Conservation (phyloP, 306 rosid genomes). For the Cicer cuneatum region DNA sequence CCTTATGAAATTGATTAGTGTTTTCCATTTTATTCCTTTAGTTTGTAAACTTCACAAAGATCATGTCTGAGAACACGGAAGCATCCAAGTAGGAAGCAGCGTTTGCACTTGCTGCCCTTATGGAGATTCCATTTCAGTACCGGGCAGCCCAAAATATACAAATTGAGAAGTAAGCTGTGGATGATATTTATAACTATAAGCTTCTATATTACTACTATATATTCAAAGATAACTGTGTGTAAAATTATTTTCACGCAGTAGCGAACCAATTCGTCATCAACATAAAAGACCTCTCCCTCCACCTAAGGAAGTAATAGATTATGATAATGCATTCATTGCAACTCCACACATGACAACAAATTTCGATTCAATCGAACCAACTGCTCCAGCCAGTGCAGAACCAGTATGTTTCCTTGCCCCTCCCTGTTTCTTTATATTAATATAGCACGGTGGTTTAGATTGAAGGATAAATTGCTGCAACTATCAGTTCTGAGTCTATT, state of each 20-base stretch:
- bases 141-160: slow-evolving; percentile 67
- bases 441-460: too few relatives aligned
- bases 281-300: slow-evolving; percentile 74
- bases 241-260: slow-evolving; percentile 49
- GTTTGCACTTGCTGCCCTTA: slow-evolving; percentile 95
- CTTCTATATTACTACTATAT: neutral
- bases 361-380: slow-evolving; percentile 51
- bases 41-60: slow-evolving; percentile 95
- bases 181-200: slow-evolving; percentile 5
- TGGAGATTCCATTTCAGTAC: slow-evolving; percentile 94
- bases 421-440: slow-evolving; percentile 15
- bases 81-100: slow-evolving; percentile 82
- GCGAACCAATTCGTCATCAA: slow-evolving; percentile 49
- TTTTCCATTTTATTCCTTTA: slow-evolving; percentile 44
- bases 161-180: slow-evolving; percentile 55
- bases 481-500: too few relatives aligned
- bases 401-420: slow-evolving; percentile 54
- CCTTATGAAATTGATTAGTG: slow-evolving; percentile 23
- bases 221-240: slow-evolving; percentile 35
- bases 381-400: slow-evolving; percentile 58
- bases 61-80: slow-evolving; percentile 81
- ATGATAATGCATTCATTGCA: slow-evolving; percentile 61
- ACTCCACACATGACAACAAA: slow-evolving; percentile 44
- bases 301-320: slow-evolving; percentile 72
- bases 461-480: too few relatives aligned